These are phyloP conservation scores for Climacium dendroides DNA, from an alignment of 225 moss, liverwort and hornwort species.

Conservation along the genomic window DNA sequence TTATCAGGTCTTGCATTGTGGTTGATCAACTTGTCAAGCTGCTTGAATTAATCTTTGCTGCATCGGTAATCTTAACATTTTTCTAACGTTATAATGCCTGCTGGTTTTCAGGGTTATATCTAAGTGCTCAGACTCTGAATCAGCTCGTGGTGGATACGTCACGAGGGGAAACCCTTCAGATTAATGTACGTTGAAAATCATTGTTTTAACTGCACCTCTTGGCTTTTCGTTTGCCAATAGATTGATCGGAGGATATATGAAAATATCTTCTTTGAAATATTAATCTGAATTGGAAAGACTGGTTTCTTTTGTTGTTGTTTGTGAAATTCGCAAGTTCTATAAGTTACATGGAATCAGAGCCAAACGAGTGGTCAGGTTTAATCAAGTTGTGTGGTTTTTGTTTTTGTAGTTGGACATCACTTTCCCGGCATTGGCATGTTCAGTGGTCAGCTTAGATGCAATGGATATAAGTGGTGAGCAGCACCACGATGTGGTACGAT, in stretches of 20 bases:
- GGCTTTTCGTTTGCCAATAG: background rate
- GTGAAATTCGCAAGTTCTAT: background rate
- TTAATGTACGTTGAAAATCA: slow-evolving; percentile 46
- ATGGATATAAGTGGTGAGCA: slow-evolving; percentile 99
- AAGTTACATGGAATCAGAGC: background rate
- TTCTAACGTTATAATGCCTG: background rate
- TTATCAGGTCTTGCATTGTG: background rate
- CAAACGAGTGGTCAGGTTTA: background rate
- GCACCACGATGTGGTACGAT: slow-evolving; percentile 88
- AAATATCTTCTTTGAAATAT: background rate
- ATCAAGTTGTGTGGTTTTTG: background rate
- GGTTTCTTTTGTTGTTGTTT: background rate
- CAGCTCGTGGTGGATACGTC: slow-evolving; percentile 92
- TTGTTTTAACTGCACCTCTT: background rate
- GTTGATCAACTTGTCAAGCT: background rate
- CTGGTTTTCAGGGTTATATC: slow-evolving; percentile 54
- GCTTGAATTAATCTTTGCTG: background rate
- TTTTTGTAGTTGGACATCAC: slow-evolving; percentile 90
- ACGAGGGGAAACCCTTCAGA: slow-evolving; percentile 91
- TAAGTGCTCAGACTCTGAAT: slow-evolving; percentile 69
- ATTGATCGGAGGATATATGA: background rate
- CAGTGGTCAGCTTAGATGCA: slow-evolving; percentile 96
- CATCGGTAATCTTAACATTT: background rate
- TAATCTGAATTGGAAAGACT: background rate
- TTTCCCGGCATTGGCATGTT: slow-evolving; percentile 91